phyloP scores from a whole-genome alignment of 1,284 basidiomycete genomes.

The Austroboletus niveus region DNA sequence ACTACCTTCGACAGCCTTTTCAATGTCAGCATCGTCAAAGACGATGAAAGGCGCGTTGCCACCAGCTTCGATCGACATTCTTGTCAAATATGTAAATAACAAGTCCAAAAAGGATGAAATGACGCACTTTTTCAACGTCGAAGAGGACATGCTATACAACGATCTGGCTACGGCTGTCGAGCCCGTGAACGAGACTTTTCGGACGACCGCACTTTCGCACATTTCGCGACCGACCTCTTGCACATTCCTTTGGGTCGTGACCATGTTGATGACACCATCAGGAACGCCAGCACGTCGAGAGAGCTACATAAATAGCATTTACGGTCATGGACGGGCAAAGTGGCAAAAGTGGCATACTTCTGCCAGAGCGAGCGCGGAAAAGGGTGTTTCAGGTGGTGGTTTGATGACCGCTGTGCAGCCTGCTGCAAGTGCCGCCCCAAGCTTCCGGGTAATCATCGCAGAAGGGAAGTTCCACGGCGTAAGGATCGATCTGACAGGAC shows the following conservation, averaged over 20 bases:
- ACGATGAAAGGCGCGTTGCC: constrained; percentile 96
- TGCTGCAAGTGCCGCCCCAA: constrained; percentile 88
- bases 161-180: constrained; percentile 91
- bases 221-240: constrained; percentile 79
- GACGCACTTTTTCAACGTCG: constrained; percentile 88
- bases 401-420: constrained; percentile 97
- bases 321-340: neutral
- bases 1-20: constrained; percentile 84
- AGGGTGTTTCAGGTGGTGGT: constrained; percentile 94
- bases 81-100: constrained; percentile 27
- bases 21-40: constrained; percentile 94
- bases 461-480: constrained; percentile 94
- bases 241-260: constrained; percentile 85
- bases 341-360: constrained; percentile 50
- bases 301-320: constrained; percentile 46
- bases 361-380: constrained; percentile 85
- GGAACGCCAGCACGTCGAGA: constrained; percentile 88
- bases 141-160: constrained; percentile 79
- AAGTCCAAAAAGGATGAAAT: neutral
- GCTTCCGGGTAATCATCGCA: constrained; percentile 90
- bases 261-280: constrained; percentile 92
- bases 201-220: constrained; percentile 72
- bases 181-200: constrained; percentile 94
- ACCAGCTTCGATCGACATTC: constrained; percentile 82
- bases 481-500: constrained; percentile 59